Evolutionary conservation across 176 grass and related monocot genomes (phyloP), one percentile per base, ranked within the genome.

Genomic region (Elaeis guineensis): DNA sequence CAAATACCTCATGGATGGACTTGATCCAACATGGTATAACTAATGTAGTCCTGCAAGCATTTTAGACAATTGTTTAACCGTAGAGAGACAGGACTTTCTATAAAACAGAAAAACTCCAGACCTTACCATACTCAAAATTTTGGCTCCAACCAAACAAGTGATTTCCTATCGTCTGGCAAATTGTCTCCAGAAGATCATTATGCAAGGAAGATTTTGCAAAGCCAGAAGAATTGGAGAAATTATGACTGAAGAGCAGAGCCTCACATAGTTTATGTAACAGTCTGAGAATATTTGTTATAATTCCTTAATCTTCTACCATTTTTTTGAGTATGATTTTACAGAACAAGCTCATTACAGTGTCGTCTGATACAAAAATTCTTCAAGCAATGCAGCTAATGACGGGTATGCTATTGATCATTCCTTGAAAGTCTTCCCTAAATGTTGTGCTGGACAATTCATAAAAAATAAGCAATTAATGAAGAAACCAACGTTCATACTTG

Each of bases 351-450:
- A 70, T 83, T 57, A 83, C 80, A 9, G 87, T 97, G 5, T 69
- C 61, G 52, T 75, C 69, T 57, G 72, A 75, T 53, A 85, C 93
- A 67, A 97, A 78, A 24, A 78, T 91, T 75, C 24, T 92, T 21
- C 65, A 77, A 65, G 93, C 93, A 18, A 97, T 92, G 93, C 81
- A 97, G 73, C 56, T 92, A 54, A 97, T 92, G 87, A 73, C 81
- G 69, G 87, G 87, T 77, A 89, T 72, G 1, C 3, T 16, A 65
- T 73, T 1, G 4, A 55, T 54, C 12, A 59, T 25, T 16, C 16
- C 25, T 5, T 50, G n/a, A 25, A 17, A 51, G 50, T 23, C 0
- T 65, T 32, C 16, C 7, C 66, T 25, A 57, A 70, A 11, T 39
- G 50, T 57, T 81, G 58, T 49, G 23, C 3, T 55, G 32, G 16